Evolutionary conservation across 495 filamentous ascomycete genomes (phyloP), one percentile per base, ranked within the genome.

Genomic region (Lentithecium fluviatile): DNA sequence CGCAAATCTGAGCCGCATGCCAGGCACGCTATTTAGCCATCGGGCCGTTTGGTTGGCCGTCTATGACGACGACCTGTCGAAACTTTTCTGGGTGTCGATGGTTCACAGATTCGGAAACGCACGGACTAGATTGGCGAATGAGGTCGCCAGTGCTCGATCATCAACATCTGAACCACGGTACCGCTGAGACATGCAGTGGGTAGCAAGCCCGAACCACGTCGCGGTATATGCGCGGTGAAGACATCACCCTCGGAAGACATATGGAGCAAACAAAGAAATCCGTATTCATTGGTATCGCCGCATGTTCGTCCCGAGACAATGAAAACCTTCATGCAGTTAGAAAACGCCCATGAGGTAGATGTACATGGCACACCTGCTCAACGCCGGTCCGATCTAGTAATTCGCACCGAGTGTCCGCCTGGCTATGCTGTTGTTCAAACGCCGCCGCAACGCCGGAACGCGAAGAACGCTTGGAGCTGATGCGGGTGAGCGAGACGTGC

Each of bases 1-100:
- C 6, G n/a, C 8, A n/a, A 4, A 4, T 8, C 3, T 36, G 19
- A 21, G 8, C 55, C 55, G 20, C 42, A 38, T 17, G 23, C 45
- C 45, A 49, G 49, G 43, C 45, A 52, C 48, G 3, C 23, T 13
- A 55, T 53, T 55, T 54, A 53, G 11, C 42, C 58, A 54, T 12
- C 23, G 34, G 52, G 24, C 10, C 23, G 26, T 10, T 53, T 12
- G 0, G 2, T 34, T 38, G 38, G 12, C 42, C 25, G 32, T 34
- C 52, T 0, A 59, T 34, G 56, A 59, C 46, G 56, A n/a, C 20
- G 25, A 32, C 29, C 4, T 10, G 29, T 32, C 10, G 29, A 32
- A 32, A 32, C 29, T 32, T 32, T 32, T 32, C 4, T 32, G 29
- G 10, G 29, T 32, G n/a, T n/a, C n/a, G n/a, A n/a, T n/a, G n/a